Base-by-base conservation (phyloP, 2,329 filamentous ascomycete genomes). In the Neocucurbitaria cava region DNA sequence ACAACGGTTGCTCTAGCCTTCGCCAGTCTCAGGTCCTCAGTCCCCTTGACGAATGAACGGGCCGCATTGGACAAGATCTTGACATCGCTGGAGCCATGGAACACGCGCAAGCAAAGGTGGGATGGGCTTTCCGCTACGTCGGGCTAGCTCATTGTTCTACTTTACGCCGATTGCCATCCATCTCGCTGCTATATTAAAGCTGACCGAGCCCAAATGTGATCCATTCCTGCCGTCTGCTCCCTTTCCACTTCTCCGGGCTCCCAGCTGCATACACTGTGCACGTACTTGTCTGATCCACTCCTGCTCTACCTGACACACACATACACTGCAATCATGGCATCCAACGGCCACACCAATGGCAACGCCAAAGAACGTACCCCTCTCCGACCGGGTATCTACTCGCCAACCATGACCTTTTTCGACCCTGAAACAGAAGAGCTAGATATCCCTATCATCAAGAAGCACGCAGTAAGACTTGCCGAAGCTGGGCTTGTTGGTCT, bases 371-470 rank as follows among this genome's bases (percentile, higher is more conserved):
- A 77, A 56, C 77, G 75, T 55, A 83, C 80, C n/a, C 82, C 88
- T 60, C 85, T 96, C 50, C 89, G 89, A 40, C 88, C 89, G 69
- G 91, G 91, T 73, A 92, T 95, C 74, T 96, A 95, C 77, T 90
- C 90, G 56, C 92, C 92, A 23, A 94, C 90, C 56, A 91, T 95
- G 87, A 96, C 91, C 69, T 96, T 96, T 76, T 96, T 96, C 81
- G 82, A 94, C 77, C 83, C 89, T 6, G 84, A 88, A 61, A 95
- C 90, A 41, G 92, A 96, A 78, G 90, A 95, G 44, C 83, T 96
- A 67, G 92, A 96, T 71, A 86, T 93, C 60, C 82, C 89, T 31
- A 85, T 85, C 55, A 90, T 95, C 79, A 90, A 91, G 77, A 89
- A 85, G 71, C 92, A 96, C 73, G 89, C 90, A 21, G 86, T 90